Conservation (phyloP, 352 stramenopile genomes). For the Globisporangium barbulae region DNA sequence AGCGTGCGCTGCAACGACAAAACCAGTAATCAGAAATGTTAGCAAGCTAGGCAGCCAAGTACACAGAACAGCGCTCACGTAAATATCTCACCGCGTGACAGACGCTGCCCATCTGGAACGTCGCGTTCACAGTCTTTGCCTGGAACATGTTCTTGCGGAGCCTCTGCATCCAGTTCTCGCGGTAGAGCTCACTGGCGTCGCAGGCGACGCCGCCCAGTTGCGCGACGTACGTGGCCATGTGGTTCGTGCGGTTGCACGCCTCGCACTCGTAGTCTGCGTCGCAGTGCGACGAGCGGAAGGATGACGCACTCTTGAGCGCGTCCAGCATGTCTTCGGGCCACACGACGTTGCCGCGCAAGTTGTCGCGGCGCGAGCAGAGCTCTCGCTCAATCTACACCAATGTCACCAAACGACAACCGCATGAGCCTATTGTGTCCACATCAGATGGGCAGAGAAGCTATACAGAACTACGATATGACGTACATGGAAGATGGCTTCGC, state of each 20-base stretch:
- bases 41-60: background rate
- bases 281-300: slow-evolving; percentile 32
- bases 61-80: background rate
- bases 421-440: background rate
- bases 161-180: slow-evolving; percentile 54
- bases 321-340: slow-evolving; percentile 74
- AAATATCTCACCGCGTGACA: slow-evolving; percentile 61
- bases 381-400: slow-evolving; percentile 59
- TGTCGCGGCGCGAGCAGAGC: slow-evolving; percentile 71
- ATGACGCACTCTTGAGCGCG: slow-evolving; percentile 37
- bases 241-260: slow-evolving; percentile 68
- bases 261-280: slow-evolving; percentile 51
- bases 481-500: slow-evolving; percentile 60
- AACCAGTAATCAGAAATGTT: background rate
- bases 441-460: background rate
- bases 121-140: slow-evolving; percentile 22
- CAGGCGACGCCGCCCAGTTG: slow-evolving; percentile 57
- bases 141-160: slow-evolving; percentile 36
- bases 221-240: slow-evolving; percentile 55
- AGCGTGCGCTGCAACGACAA: slow-evolving; percentile 45
- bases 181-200: slow-evolving; percentile 66
- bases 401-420: background rate
- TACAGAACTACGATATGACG: slow-evolving; percentile 11
- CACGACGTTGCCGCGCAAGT: slow-evolving; percentile 53
- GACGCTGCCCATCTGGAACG: slow-evolving; percentile 74